Evolutionary conservation across 2,329 filamentous ascomycete genomes (phyloP).

Genomic region (Microcyclospora pomicola): DNA sequence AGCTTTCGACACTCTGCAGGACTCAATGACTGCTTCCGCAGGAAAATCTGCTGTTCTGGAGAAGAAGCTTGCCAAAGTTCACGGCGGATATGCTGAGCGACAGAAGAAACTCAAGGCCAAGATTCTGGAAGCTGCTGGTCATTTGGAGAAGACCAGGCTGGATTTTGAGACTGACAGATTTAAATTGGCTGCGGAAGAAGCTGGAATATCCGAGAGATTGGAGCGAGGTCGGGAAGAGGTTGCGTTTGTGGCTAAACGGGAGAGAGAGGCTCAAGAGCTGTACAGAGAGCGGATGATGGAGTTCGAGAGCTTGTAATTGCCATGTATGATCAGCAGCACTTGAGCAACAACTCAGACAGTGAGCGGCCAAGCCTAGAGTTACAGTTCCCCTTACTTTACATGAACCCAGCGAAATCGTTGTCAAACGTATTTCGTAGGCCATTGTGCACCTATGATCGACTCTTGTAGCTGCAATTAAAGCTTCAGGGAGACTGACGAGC

Average conservation of each 20-base stretch:
- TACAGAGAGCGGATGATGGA: slow-evolving; percentile 69
- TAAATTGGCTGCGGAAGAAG: slow-evolving; percentile 66
- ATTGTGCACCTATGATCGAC: no score
- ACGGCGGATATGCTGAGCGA: slow-evolving; percentile 82
- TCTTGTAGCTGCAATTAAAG: no score
- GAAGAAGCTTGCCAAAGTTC: slow-evolving; percentile 77
- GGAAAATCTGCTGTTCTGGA: slow-evolving; percentile 76
- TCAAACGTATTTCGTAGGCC: no score
- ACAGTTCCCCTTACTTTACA: no score
- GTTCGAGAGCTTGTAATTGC: slow-evolving; percentile 35
- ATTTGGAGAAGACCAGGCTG: slow-evolving; percentile 57
- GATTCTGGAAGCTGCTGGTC: slow-evolving; percentile 59
- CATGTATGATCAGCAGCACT: no score
- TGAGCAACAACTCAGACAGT: no score
- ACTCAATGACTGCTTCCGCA: slow-evolving; percentile 58
- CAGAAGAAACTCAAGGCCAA: slow-evolving; percentile 69
- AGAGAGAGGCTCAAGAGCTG: slow-evolving; percentile 80
- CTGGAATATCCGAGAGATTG: slow-evolving; percentile 57
- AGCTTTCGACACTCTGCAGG: slow-evolving; percentile 64
- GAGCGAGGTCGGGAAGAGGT: slow-evolving; percentile 73
- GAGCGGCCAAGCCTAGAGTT: no score
- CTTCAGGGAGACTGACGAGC: no score
- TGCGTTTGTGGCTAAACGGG: slow-evolving; percentile 60
- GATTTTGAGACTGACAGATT: slow-evolving; percentile 63
- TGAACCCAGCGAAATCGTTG: no score